Percentiles rank a stretch among this genome's conserved stretches.
Conservation (phyloP, 306 rosid species). For the Corylus avellana region DNA sequence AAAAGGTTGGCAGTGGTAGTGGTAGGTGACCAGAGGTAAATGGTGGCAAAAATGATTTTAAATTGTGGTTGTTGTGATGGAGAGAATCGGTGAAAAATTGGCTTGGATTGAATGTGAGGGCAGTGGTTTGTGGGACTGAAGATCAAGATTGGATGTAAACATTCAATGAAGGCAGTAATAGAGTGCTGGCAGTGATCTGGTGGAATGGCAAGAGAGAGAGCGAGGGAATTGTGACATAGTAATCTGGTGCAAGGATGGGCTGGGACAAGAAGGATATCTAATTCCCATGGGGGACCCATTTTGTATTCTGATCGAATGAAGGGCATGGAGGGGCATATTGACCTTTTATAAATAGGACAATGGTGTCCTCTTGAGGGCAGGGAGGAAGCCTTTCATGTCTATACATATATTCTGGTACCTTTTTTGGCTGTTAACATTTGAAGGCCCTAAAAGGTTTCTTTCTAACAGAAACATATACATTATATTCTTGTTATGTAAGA, state of each 20-base stretch:
- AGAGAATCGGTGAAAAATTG: background rate
- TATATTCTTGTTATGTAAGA: background rate
- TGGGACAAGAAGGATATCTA: constrained; percentile 5
- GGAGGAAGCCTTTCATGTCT: background rate
- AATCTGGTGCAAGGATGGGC: background rate
- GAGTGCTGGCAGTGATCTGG: background rate
- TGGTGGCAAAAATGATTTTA: background rate
- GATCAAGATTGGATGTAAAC: background rate
- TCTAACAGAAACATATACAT: background rate
- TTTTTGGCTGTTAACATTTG: background rate
- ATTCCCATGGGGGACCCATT: background rate
- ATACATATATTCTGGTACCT: background rate
- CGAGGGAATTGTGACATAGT: background rate
- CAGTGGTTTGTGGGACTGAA: background rate
- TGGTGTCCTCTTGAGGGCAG: background rate
- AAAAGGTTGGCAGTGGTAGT: background rate
- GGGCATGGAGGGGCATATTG: background rate
- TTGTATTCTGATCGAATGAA: background rate
- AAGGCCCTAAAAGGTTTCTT: background rate
- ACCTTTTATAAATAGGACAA: background rate
- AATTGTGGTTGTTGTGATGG: background rate
- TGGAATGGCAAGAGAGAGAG: background rate
- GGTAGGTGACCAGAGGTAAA: background rate
- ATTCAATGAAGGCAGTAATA: background rate
- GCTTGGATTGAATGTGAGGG: background rate